Percentiles rank a stretch among this genome's conserved stretches.
phyloP scores from a whole-genome alignment of 495 filamentous ascomycete genomes.

The Apiosordaria backusii region DNA sequence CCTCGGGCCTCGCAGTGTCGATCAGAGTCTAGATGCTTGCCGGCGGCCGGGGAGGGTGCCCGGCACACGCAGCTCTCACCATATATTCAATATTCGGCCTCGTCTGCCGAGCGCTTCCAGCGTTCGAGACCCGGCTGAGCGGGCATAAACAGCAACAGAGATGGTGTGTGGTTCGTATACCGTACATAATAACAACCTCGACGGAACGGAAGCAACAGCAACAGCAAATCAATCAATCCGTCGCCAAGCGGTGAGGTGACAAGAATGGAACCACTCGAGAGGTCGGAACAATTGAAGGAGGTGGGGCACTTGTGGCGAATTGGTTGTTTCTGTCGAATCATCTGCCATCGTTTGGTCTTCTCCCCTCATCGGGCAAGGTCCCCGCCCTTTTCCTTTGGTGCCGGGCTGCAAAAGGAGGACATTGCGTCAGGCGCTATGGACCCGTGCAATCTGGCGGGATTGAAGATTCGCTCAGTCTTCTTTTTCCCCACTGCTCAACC shows the following conservation, averaged over 20 bases:
- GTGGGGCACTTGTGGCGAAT: conserved; percentile 29
- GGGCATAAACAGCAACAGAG: neutral
- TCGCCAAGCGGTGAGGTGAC: conserved; percentile 18
- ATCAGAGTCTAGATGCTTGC: neutral
- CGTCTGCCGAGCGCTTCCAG: neutral
- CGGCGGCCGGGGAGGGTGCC: neutral
- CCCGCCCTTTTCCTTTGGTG: conserved; percentile 3
- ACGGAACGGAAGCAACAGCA: neutral
- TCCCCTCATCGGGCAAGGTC: neutral
- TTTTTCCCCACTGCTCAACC: conserved; percentile 3
- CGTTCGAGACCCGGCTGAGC: neutral
- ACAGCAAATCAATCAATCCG: conserved; percentile 3
- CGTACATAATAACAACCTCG: neutral
- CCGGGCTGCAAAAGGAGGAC: conserved; percentile 11
- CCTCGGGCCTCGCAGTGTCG: neutral
- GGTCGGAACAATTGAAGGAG: conserved; percentile 14
- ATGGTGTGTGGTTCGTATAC: conserved; percentile 5
- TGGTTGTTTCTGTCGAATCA: conserved; percentile 26
- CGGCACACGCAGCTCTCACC: neutral
- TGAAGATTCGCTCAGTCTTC: neutral
- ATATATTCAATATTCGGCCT: neutral
- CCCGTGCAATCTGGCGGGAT: conserved; percentile 19
- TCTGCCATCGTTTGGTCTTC: neutral
- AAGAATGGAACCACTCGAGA: conserved; percentile 15
- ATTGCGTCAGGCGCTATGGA: conserved; percentile 26